These are phyloP conservation scores for Kitagawia praeruptora DNA, from an alignment of 129 eudicot genomes.

Conservation along the genomic window DNA sequence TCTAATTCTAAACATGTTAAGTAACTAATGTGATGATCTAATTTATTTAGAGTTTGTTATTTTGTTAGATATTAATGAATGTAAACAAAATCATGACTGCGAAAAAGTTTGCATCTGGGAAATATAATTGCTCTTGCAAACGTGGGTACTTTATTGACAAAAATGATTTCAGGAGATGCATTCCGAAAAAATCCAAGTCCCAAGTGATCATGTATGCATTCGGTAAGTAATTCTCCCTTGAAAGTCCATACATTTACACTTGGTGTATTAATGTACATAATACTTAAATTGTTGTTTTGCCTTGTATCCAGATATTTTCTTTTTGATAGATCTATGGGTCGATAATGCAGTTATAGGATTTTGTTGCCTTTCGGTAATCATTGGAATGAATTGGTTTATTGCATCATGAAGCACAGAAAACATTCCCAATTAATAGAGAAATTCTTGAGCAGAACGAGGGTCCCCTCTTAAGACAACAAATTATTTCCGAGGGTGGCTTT, in stretches of 20 bases:
- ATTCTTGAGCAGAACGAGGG: background rate
- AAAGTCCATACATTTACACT: background rate
- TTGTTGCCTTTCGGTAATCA: background rate
- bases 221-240: background rate
- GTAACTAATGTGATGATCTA: background rate
- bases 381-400: background rate
- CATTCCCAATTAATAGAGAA: background rate
- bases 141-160: background rate
- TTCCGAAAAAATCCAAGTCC: background rate
- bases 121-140: slow-evolving; percentile 21
- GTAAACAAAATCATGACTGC: slow-evolving; percentile 26
- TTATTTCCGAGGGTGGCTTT: background rate
- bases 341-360: background rate
- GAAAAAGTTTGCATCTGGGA: slow-evolving; percentile 23
- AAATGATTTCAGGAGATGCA: background rate
- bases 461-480: background rate
- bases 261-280: too few relatives aligned
- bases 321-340: background rate
- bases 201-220: background rate
- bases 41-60: background rate
- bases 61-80: slow-evolving; percentile 35
- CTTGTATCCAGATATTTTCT: too few relatives aligned
- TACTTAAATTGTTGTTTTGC: too few relatives aligned
- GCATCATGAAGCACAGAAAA: background rate
- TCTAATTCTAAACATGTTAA: too few relatives aligned